Evolutionary conservation across 306 rosid genomes (phyloP).

Genomic region (Lathyrus sativus): DNA sequence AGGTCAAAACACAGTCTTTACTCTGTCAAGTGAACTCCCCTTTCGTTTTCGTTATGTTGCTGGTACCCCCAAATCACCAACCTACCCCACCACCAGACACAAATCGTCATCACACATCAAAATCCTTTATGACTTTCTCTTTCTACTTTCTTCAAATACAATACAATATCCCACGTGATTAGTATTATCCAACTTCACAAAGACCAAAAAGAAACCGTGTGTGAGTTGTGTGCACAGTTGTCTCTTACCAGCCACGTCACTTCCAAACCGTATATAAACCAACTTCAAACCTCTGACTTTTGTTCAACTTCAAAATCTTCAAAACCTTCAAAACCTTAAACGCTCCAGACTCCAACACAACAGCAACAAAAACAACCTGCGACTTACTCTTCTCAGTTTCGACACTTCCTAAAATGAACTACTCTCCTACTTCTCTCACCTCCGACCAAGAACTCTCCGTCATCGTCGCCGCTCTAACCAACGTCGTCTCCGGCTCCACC

Average conservation of each 20-base stretch:
- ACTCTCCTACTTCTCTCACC: slow-evolving; percentile 42
- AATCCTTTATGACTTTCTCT: background rate
- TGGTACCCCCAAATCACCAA: background rate
- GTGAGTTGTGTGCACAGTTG: slow-evolving; percentile 48
- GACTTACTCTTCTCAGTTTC: background rate
- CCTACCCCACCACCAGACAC: background rate
- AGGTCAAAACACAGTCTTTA: slow-evolving; percentile 3
- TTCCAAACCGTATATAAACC: slow-evolving; percentile 46
- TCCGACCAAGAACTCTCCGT: slow-evolving; percentile 67
- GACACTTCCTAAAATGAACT: slow-evolving; percentile 40
- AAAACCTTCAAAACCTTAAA: background rate
- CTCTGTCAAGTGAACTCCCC: slow-evolving; percentile 5
- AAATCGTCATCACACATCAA: background rate
- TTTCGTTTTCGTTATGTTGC: background rate
- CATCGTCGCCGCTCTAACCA: slow-evolving; percentile 73
- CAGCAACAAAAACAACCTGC: background rate
- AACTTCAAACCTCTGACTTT: background rate
- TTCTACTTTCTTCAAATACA: background rate
- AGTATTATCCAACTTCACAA: background rate
- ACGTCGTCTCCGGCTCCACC: slow-evolving; percentile 69
- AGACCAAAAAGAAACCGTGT: slow-evolving; percentile 44
- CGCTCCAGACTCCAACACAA: slow-evolving; percentile 7
- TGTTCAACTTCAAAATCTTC: background rate
- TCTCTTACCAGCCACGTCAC: slow-evolving; percentile 42
- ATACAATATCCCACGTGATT: background rate